Evolutionary conservation across 768 basidiomycete species (phyloP), one percentile per base, ranked within the genome.

Genomic region (Tubosaeta sp.): DNA sequence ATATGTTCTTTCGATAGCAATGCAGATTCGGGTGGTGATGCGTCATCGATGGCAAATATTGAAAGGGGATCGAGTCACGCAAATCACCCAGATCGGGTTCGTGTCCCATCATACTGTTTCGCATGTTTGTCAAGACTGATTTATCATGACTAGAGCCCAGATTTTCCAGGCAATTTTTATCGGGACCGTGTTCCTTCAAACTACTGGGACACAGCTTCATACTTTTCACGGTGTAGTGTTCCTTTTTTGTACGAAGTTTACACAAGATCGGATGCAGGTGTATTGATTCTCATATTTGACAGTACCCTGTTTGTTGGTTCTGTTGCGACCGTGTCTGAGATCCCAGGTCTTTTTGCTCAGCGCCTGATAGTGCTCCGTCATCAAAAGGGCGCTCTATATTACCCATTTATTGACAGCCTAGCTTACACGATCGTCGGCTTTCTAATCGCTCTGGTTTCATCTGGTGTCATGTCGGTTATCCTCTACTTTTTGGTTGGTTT

Each of bases 161-260:
- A 33, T 57, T 6, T 51, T 66, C 13, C 59, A 62, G 33, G 59
- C 48, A 1, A 12, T 68, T 31, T 47, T 69, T 43, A 46, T 53
- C 10, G 67, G 65, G 31, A 73, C 72, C 1, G 68, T 78, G 27
- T 82, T 78, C 68, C 73, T 74, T 54, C 64, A 66, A 12, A 51
- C 76, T 25, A 59, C 70, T 0, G n/a, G n/a, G n/a, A n/a, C n/a
- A n/a, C n/a, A n/a, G n/a, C 41, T 16, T 48, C 51, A 19, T 68
- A 56, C 49, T 62, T 58, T 48, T 83, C 85, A n/a, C 80, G 89
- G 17, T 88, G 87, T 37, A 84, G 88, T 69, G 75, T 86, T 22
- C 72, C 91, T 17, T 91, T 87, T 77, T 88, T 90, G 79, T 85
- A 64, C 32, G 80, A 69, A 32, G 34, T 16, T 33, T 16, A 19